Conservation (phyloP, 164 flowering plant genomes). For the Cinnamomum micranthum region DNA sequence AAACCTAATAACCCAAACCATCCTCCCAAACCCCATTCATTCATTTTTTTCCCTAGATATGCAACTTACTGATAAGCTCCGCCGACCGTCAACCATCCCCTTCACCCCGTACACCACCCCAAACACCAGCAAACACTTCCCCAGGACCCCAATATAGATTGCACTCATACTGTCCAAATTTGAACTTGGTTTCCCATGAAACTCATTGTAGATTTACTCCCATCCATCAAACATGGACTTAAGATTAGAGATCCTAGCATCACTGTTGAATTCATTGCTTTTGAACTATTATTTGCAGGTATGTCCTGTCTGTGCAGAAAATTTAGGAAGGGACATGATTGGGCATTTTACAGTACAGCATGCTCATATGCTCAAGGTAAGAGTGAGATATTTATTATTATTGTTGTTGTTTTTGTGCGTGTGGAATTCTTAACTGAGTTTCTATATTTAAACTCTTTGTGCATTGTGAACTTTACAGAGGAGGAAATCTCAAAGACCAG, state of each 20-base stretch:
- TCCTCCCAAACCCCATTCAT: too few relatives aligned
- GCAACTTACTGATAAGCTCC: too few relatives aligned
- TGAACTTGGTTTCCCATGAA: neutral
- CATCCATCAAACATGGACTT: neutral
- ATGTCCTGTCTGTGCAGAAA: slow-evolving; percentile 87
- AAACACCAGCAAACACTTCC: too few relatives aligned
- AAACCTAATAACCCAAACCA: too few relatives aligned
- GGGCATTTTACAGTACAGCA: slow-evolving; percentile 72
- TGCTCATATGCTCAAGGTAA: slow-evolving; percentile 66
- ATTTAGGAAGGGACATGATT: slow-evolving; percentile 64
- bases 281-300: slow-evolving; percentile 45
- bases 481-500: slow-evolving; percentile 50
- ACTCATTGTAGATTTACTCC: neutral
- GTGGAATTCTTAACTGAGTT: neutral
- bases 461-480: slow-evolving; percentile 32
- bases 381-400: too few relatives aligned
- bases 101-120: too few relatives aligned
- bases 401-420: too few relatives aligned
- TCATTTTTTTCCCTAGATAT: too few relatives aligned
- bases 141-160: too few relatives aligned
- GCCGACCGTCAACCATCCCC: too few relatives aligned
- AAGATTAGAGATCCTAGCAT: neutral
- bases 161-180: too few relatives aligned
- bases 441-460: neutral
- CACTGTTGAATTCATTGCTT: neutral